phyloP scores from a whole-genome alignment of 768 basidiomycete genomes.

The Grammothele lineata region DNA sequence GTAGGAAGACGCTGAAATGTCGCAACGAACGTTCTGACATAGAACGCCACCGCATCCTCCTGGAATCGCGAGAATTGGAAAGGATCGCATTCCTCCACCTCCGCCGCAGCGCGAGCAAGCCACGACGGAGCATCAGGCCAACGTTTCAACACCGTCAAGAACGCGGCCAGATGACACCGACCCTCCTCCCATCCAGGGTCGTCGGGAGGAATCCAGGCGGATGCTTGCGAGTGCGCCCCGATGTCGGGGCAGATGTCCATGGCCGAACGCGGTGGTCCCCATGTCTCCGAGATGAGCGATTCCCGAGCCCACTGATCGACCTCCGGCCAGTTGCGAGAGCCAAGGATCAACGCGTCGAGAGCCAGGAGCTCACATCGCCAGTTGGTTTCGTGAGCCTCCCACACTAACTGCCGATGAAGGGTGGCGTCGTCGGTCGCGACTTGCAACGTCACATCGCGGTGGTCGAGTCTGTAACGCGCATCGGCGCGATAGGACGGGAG shows the following conservation, averaged over 20 bases:
- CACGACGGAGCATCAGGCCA: background rate
- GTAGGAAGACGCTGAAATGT: background rate
- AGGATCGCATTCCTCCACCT: too few relatives aligned
- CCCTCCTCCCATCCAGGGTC: background rate
- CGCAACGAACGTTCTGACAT: background rate
- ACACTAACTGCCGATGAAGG: background rate
- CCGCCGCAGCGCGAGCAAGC: background rate
- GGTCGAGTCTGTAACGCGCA: background rate
- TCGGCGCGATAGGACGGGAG: background rate
- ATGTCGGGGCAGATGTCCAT: background rate
- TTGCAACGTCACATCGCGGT: background rate
- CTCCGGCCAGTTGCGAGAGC: background rate
- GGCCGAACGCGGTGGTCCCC: background rate
- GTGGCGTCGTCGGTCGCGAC: background rate
- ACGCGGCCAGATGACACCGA: background rate
- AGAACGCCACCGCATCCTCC: background rate
- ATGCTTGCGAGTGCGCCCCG: too few relatives aligned
- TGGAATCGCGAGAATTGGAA: background rate
- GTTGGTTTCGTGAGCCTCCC: constrained; percentile 1
- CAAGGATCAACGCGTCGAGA: background rate
- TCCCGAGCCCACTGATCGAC: background rate
- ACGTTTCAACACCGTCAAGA: background rate
- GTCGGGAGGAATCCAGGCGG: too few relatives aligned
- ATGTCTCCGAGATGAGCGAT: background rate
- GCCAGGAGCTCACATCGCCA: constrained; percentile 1